phyloP scores from a whole-genome alignment of 106 monocot genomes.

The Acanthochlamys bracteata region DNA sequence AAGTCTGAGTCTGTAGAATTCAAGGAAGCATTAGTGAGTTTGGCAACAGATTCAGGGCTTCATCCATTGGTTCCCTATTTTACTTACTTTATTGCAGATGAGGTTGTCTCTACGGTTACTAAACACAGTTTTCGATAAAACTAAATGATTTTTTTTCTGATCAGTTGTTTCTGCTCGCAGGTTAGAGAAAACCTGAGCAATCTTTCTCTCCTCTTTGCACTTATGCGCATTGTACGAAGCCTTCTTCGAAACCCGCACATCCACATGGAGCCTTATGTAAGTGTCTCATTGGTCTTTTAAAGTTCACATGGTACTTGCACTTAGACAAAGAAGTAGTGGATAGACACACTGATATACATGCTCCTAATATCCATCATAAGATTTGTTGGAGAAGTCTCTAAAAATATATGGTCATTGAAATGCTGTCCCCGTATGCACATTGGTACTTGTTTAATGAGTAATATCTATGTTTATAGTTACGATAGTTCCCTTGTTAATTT shows the following conservation, averaged over 20 bases:
- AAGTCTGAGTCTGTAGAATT: constrained; percentile 63
- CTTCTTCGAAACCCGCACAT: constrained; percentile 90
- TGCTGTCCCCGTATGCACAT: no score
- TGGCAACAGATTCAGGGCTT: constrained; percentile 86
- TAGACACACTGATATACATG: no score
- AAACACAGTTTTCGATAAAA: background rate
- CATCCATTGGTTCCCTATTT: constrained; percentile 98
- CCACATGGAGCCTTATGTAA: constrained; percentile 98
- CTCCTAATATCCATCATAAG: no score
- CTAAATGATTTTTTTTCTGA: background rate
- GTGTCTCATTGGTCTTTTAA: constrained; percentile 8
- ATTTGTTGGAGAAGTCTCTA: no score
- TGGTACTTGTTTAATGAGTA: no score
- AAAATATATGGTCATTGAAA: no score
- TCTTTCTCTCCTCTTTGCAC: constrained; percentile 74
- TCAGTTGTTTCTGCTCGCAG: constrained; percentile 21
- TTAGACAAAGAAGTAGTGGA: no score
- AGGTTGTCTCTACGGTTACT: constrained; percentile 31
- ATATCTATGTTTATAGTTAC: no score
- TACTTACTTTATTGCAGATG: constrained; percentile 86
- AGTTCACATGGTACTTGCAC: background rate
- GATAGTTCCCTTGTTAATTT: no score
- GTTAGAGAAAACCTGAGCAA: constrained; percentile 62
- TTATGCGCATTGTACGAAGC: constrained; percentile 85
- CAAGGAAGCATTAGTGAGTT: constrained; percentile 80